phyloP scores from a whole-genome alignment of 2,329 filamentous ascomycete species.

The Sporothrix mexicana region DNA sequence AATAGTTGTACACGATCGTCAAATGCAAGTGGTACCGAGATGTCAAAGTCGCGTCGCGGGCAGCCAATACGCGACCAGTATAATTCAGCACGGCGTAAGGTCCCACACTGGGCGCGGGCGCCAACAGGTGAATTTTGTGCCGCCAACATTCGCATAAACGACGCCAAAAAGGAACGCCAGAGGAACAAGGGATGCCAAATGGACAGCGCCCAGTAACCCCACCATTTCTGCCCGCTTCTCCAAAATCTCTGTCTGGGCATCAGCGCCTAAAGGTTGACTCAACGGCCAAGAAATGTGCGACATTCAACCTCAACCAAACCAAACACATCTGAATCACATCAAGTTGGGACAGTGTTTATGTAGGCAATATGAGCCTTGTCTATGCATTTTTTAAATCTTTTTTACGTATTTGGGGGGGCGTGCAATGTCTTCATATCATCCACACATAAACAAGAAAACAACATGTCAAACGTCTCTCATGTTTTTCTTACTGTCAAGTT shows the following conservation, averaged over 20 bases:
- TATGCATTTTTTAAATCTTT: conserved; percentile 27
- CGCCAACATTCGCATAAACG: background rate
- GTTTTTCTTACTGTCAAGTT: background rate
- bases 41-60: conserved; percentile 19
- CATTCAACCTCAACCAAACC: background rate
- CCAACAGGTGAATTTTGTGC: background rate
- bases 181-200: no score
- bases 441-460: background rate
- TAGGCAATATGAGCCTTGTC: background rate
- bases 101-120: conserved; percentile 1
- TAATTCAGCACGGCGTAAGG: background rate
- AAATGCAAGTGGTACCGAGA: conserved; percentile 8
- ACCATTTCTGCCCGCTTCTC: conserved; percentile 15
- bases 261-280: background rate
- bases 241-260: background rate
- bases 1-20: background rate
- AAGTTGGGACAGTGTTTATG: no score
- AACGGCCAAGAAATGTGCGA: background rate
- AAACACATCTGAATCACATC: no score
- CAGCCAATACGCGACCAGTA: conserved; percentile 26
- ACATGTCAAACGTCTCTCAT: conserved; percentile 27
- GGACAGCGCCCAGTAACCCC: conserved; percentile 9
- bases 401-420: conserved; percentile 21
- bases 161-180: no score
- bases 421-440: conserved; percentile 22